phyloP scores from a whole-genome alignment of 73 alveolate species.

The Paramecium sonneborni region DNA sequence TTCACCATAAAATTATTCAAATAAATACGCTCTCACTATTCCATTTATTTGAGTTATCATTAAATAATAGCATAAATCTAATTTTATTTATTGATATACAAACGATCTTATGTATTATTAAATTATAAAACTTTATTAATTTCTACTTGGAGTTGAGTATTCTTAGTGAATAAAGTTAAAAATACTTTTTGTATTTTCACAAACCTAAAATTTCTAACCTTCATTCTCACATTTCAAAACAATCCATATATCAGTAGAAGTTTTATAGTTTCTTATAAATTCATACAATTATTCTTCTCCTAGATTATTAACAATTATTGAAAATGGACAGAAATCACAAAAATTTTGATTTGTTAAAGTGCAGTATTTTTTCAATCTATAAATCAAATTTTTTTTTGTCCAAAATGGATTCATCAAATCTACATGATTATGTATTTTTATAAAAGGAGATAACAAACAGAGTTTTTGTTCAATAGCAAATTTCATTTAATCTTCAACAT shows the following conservation, averaged over 20 bases:
- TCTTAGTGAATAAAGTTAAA: not conserved
- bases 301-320: not conserved
- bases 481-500: conserved; percentile 30
- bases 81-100: conserved; percentile 52
- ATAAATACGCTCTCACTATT: conserved; percentile 43
- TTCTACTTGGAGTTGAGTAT: not conserved
- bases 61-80: conserved; percentile 56
- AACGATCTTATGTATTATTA: conserved; percentile 20
- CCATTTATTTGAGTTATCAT: conserved; percentile 53
- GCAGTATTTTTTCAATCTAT: not conserved
- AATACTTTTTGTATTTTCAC: not conserved
- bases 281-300: not conserved
- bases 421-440: conserved; percentile 26
- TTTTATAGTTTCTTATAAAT: not conserved
- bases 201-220: not conserved
- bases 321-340: not conserved
- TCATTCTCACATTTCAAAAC: not conserved
- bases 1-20: conserved; percentile 60
- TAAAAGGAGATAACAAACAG: not conserved
- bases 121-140: not conserved
- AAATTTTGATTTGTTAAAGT: not conserved
- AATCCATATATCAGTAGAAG: conserved; percentile 6
- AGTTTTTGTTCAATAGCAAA: not conserved
- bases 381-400: not conserved
- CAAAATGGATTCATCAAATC: not conserved